These are phyloP conservation scores for Mucor racemosus DNA, from an alignment of 371 early-diverging fungal species.

Conservation along the genomic window DNA sequence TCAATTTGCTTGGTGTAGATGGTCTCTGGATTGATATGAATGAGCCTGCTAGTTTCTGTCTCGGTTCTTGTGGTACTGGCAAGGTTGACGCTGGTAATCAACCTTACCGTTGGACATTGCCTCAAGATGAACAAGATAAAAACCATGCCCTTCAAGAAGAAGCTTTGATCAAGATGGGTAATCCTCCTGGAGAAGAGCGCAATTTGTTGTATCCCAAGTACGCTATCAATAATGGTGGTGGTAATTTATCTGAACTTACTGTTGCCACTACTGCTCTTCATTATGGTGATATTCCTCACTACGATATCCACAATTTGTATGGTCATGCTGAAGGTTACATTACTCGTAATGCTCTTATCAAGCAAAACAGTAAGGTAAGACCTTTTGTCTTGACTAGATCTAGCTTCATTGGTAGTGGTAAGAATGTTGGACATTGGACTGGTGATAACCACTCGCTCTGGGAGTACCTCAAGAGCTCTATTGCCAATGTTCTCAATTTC, in stretches of 20 bases:
- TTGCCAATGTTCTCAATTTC: constrained; percentile 64
- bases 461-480: constrained; percentile 57
- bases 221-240: constrained; percentile 38
- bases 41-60: constrained; percentile 60
- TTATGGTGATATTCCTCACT: constrained; percentile 57
- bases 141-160: constrained; percentile 26
- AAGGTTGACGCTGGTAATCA: constrained; percentile 28
- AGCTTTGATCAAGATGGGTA: constrained; percentile 30
- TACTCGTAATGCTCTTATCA: constrained; percentile 52
- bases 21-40: constrained; percentile 81
- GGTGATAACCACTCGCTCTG: constrained; percentile 64
- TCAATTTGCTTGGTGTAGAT: constrained; percentile 41
- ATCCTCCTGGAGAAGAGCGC: constrained; percentile 32
- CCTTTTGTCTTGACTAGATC: constrained; percentile 77
- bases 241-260: constrained; percentile 58
- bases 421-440: constrained; percentile 69
- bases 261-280: constrained; percentile 62
- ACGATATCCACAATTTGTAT: constrained; percentile 70
- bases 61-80: constrained; percentile 35
- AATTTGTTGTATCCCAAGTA: constrained; percentile 43
- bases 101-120: constrained; percentile 32
- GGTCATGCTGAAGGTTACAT: constrained; percentile 62
- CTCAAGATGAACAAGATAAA: constrained; percentile 27
- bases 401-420: constrained; percentile 73
- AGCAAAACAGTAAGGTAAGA: constrained; percentile 48